Evolutionary conservation across 1,284 basidiomycete species (phyloP), one percentile per base, ranked within the genome.

Genomic region (Anthracocystis panici-leucophaei): DNA sequence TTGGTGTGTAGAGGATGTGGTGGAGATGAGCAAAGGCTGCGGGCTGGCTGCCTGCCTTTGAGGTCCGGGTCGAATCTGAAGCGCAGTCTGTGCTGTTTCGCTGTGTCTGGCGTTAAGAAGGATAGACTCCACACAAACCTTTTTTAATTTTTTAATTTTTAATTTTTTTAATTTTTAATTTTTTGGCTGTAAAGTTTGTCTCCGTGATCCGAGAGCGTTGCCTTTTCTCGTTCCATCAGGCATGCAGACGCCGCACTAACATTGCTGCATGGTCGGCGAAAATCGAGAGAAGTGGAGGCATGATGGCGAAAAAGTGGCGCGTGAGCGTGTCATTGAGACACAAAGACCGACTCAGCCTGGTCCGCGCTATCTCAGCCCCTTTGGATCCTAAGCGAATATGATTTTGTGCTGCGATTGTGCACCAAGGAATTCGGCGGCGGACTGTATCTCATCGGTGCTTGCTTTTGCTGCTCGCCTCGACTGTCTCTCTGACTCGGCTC

Each of bases 281-380:
- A 31, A 31, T 10, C 20, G 21, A 4, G n/a, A 3, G 49, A n/a
- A 53, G 65, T 67, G 65, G 65, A 67, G 65, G 65, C 65, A 67
- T 61, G 44, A 35, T 18, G 46, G 48, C 41, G 23, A 40, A 66
- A 45, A 44, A 44, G 40, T 33, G 33, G 33, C 10, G 33, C 33
- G 33, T 33, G 33, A 33, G 33, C 11, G 33, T 33, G 33, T 33
- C 8, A 59, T 23, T 27, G 16, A 29, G 23, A 23, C 11, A 44
- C n/a, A 44, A 16, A 44, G n/a, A n/a, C 11, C 14, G 25, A 41
- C 40, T 41, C 40, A 38, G 25, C 52, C 25, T 40, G 7, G 33
- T 33, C 8, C 33, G 33, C 33, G 7, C 7, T 33, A 6, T 33
- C 33, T 33, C 8, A 7, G 33, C 33, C 33, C 33, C 33, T 33